These are phyloP conservation scores for Micractinium sp. DNA, from an alignment of 139 green algal genomes.

Conservation along the genomic window DNA sequence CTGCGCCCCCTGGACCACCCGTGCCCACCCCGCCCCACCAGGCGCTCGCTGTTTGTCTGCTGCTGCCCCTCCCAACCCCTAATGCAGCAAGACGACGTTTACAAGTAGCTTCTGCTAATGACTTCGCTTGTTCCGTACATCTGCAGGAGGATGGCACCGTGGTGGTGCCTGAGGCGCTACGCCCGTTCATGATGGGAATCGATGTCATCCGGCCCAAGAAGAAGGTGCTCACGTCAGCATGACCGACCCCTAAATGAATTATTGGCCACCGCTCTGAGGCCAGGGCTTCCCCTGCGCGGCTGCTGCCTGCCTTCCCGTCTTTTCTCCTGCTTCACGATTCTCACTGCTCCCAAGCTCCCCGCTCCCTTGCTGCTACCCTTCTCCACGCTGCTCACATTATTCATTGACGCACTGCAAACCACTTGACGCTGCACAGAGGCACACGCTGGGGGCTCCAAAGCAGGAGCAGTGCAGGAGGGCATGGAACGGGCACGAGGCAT, in stretches of 20 bases:
- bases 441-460: too few species aligned
- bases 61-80: too few species aligned
- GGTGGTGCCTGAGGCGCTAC: conserved; percentile 83
- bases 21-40: background rate
- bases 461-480: background rate
- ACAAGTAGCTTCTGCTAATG: too few species aligned
- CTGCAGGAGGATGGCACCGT: conserved; percentile 89
- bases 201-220: conserved; percentile 64
- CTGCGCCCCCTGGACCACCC: background rate
- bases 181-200: conserved; percentile 93
- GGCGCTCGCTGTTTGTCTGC: too few species aligned
- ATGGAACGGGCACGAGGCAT: too few species aligned
- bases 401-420: background rate
- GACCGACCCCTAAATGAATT: background rate
- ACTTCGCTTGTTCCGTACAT: too few species aligned
- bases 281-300: background rate
- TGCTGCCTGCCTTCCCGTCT: background rate
- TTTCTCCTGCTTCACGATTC: background rate
- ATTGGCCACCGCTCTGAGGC: background rate
- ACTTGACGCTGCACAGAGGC: too few species aligned
- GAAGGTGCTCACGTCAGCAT: background rate
- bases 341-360: background rate
- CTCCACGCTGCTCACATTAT: background rate
- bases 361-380: background rate
- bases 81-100: too few species aligned